phyloP scores from a whole-genome alignment of 2,329 filamentous ascomycete genomes.

The Ramularia endophylla region DNA sequence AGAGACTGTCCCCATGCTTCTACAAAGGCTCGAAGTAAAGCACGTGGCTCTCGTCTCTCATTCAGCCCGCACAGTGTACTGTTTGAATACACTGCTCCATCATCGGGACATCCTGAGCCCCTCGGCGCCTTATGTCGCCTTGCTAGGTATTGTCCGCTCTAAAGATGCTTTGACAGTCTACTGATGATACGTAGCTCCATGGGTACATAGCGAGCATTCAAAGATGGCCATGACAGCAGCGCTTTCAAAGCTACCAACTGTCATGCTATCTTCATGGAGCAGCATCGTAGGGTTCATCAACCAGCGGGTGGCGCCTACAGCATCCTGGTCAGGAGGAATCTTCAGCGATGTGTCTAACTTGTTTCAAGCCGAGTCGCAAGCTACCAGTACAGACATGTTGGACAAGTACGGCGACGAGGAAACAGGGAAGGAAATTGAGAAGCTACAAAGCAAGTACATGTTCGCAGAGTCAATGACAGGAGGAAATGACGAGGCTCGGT shows the following conservation, averaged over 20 bases:
- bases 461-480: slow-evolving; percentile 25
- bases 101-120: slow-evolving; percentile 31
- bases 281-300: slow-evolving; percentile 29
- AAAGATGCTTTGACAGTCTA: too few species aligned
- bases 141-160: slow-evolving; percentile 19
- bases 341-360: slow-evolving; percentile 18
- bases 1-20: slow-evolving; percentile 36
- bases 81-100: slow-evolving; percentile 37
- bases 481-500: slow-evolving; percentile 34
- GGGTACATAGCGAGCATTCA: slow-evolving; percentile 37
- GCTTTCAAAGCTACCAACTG: slow-evolving; percentile 24
- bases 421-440: slow-evolving; percentile 19
- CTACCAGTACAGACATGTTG: slow-evolving; percentile 9
- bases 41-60: slow-evolving; percentile 38
- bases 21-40: slow-evolving; percentile 32
- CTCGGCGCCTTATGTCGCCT: slow-evolving; percentile 25
- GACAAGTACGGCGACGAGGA: slow-evolving; percentile 24
- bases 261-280: slow-evolving; percentile 29
- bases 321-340: slow-evolving; percentile 27
- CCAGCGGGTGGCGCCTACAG: slow-evolving; percentile 26
- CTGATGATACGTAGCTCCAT: slow-evolving; percentile 30
- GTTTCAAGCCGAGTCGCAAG: slow-evolving; percentile 11
- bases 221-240: slow-evolving; percentile 24
- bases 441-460: slow-evolving; percentile 18
- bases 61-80: slow-evolving; percentile 39